Conservation (phyloP, 768 basidiomycete species). For the Cyclocybe cylindracea region DNA sequence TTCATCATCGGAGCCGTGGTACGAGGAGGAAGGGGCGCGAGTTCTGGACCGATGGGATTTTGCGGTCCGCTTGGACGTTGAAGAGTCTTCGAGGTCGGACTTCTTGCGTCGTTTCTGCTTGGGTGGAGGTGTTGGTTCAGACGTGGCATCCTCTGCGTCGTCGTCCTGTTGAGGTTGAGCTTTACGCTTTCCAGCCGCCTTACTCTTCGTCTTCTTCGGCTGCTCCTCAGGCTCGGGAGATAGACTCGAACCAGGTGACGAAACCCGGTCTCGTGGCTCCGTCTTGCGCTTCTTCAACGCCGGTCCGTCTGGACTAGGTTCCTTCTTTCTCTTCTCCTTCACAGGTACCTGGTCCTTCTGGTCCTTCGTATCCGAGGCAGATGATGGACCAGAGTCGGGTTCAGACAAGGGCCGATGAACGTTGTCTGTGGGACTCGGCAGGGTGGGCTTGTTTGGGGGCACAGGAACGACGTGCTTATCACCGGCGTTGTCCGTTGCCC, state of each 20-base stretch:
- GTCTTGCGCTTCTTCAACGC: slow-evolving; percentile 13
- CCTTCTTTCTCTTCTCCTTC: slow-evolving; percentile 28
- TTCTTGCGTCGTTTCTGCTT: background rate
- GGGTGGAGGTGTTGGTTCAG: slow-evolving; percentile 1
- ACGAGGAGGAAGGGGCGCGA: slow-evolving; percentile 4
- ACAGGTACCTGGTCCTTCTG: slow-evolving; percentile 2
- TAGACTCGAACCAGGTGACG: too few species aligned
- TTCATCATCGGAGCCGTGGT: slow-evolving; percentile 1
- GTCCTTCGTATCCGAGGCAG: slow-evolving; percentile 9
- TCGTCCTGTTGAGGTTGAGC: background rate
- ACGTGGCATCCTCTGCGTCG: background rate
- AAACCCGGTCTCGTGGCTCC: too few species aligned
- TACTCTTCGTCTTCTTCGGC: slow-evolving; percentile 22
- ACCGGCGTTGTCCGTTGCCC: too few species aligned
- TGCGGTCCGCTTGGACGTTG: background rate
- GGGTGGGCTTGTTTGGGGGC: too few species aligned
- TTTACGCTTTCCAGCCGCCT: slow-evolving; percentile 7
- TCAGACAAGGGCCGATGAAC: too few species aligned
- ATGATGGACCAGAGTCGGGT: background rate
- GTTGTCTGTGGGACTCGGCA: background rate
- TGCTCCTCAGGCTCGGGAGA: background rate
- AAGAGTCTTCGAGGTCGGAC: background rate
- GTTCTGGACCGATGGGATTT: background rate
- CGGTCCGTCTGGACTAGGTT: slow-evolving; percentile 13
- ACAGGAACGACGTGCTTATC: too few species aligned